These are phyloP conservation scores for Phytophthora nicotianae DNA, from an alignment of 352 stramenopile species.

Conservation along the genomic window DNA sequence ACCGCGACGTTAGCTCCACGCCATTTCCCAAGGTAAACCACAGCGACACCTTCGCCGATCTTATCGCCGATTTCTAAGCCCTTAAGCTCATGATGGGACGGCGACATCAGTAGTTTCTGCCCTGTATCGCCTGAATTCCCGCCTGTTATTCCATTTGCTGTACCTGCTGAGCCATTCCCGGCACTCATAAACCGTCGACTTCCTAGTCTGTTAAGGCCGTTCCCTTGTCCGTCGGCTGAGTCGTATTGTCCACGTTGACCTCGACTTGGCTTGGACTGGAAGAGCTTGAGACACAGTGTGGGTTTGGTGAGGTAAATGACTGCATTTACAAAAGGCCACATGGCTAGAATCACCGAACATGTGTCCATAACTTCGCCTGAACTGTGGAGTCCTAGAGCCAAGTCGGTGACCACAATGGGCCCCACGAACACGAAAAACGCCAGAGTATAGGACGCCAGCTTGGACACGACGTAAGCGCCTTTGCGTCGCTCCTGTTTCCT, in stretches of 20 bases:
- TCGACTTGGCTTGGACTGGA: slow-evolving; percentile 41
- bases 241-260: slow-evolving; percentile 31
- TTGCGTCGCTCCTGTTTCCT: slow-evolving; percentile 45
- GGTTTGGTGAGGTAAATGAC: slow-evolving; percentile 78
- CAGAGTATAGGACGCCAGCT: slow-evolving; percentile 79
- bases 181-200: slow-evolving; percentile 37
- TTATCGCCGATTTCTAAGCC: slow-evolving; percentile 84
- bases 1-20: slow-evolving; percentile 94
- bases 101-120: slow-evolving; percentile 57
- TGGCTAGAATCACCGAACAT: slow-evolving; percentile 58
- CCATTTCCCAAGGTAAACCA: slow-evolving; percentile 97
- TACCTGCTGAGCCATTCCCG: slow-evolving; percentile 31
- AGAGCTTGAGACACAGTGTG: slow-evolving; percentile 59
- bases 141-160: slow-evolving; percentile 23
- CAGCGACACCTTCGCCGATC: slow-evolving; percentile 83
- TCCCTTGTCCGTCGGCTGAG: slow-evolving; percentile 29
- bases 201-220: slow-evolving; percentile 24
- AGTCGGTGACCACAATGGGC: slow-evolving; percentile 71
- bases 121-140: slow-evolving; percentile 29
- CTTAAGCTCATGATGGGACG: slow-evolving; percentile 74
- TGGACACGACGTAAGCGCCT: slow-evolving; percentile 74
- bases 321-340: slow-evolving; percentile 84
- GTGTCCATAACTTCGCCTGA: slow-evolving; percentile 43
- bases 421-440: slow-evolving; percentile 78
- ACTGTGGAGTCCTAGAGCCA: slow-evolving; percentile 53